Percentiles rank a stretch among this genome's conserved stretches.
Conservation (phyloP, 192 early-diverging fungal species). For the Neocallimastix lanati region DNA sequence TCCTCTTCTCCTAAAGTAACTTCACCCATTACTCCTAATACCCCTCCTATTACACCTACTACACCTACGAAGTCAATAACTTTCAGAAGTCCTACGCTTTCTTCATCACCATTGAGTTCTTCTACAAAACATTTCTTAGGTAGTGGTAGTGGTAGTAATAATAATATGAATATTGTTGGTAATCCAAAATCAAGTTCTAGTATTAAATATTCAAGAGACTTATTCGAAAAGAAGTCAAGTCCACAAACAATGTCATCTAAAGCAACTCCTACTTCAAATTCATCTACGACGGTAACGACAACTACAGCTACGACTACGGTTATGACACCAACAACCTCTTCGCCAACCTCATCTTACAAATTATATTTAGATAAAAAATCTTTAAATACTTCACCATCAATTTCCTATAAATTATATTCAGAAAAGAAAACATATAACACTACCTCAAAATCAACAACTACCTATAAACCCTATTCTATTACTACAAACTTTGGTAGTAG, state of each 20-base stretch:
- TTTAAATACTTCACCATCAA: too few relatives aligned
- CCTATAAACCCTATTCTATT: neutral
- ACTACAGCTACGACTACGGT: too few relatives aligned
- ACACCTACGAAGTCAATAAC: neutral
- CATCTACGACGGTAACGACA: too few relatives aligned
- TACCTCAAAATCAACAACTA: neutral
- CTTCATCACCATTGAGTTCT: too few relatives aligned
- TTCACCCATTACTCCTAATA: neutral
- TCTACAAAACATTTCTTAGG: too few relatives aligned
- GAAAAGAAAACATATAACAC: neutral
- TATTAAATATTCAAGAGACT: neutral
- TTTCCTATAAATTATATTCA: neutral
- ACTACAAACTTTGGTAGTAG: neutral
- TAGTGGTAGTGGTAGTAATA: neutral
- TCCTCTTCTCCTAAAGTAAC: too few relatives aligned
- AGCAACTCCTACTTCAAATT: neutral
- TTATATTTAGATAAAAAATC: too few relatives aligned
- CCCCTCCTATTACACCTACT: neutral
- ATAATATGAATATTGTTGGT: too few relatives aligned
- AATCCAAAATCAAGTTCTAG: neutral
- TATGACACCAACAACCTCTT: too few relatives aligned
- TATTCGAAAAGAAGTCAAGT: neutral
- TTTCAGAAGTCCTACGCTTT: too few relatives aligned
- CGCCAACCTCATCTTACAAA: too few relatives aligned
- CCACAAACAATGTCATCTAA: too few relatives aligned